Evolutionary conservation across 495 filamentous ascomycete species (phyloP).

Genomic region (Paragyromitra xinjiangensis): DNA sequence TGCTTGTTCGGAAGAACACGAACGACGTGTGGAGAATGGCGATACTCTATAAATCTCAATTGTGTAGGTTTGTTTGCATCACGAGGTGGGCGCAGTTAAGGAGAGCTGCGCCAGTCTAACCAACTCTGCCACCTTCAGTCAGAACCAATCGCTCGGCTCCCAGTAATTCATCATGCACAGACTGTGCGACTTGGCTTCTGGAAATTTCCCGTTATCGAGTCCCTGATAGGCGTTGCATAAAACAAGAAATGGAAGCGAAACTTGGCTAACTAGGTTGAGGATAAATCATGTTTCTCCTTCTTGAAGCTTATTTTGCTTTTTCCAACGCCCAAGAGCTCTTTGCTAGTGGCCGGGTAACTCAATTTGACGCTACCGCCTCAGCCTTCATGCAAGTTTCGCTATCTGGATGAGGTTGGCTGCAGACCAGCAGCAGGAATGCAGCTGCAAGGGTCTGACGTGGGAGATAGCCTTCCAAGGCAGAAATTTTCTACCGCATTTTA

Average conservation of each 20-base stretch:
- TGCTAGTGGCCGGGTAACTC: constrained; percentile 26
- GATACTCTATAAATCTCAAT: constrained; percentile 41
- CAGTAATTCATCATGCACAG: background rate
- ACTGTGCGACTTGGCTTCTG: constrained; percentile 17
- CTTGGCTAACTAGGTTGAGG: constrained; percentile 16
- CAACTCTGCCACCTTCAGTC: background rate
- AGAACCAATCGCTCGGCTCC: constrained; percentile 8
- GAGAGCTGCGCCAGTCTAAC: background rate
- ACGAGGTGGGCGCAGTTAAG: constrained; percentile 20
- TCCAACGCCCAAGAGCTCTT: background rate
- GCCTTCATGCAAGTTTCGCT: constrained; percentile 27
- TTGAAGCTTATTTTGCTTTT: constrained; percentile 25
- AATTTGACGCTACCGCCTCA: constrained; percentile 18
- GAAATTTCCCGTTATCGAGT: constrained; percentile 13
- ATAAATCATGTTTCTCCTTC: too few species aligned
- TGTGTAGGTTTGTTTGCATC: constrained; percentile 1
- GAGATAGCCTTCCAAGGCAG: constrained; percentile 22
- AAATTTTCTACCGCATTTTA: background rate
- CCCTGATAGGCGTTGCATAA: constrained; percentile 8
- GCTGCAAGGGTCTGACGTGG: constrained; percentile 29
- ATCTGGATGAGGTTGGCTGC: background rate
- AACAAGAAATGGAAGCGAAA: constrained; percentile 35
- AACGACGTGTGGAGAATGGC: constrained; percentile 25
- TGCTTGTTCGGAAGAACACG: constrained; percentile 31
- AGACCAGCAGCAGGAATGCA: constrained; percentile 16